phyloP scores from a whole-genome alignment of 139 green algal species.

The Monoraphidium neglectum region DNA sequence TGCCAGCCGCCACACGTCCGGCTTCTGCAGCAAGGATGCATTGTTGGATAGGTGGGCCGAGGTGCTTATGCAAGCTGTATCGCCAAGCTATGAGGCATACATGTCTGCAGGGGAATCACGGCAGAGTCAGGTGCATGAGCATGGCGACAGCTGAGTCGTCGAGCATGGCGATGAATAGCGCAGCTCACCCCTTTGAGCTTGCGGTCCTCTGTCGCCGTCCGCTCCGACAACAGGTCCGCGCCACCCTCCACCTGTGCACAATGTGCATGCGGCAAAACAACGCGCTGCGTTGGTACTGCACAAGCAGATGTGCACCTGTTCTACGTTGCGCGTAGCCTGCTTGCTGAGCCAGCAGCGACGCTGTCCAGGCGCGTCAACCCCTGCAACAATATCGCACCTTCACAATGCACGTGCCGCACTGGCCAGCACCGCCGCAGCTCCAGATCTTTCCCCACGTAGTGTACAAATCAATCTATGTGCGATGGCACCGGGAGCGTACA shows the following conservation, averaged over 20 bases:
- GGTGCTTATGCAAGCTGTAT: too few species aligned
- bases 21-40: slow-evolving; percentile 39
- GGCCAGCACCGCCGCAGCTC: slow-evolving; percentile 52
- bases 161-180: too few species aligned
- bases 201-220: slow-evolving; percentile 47
- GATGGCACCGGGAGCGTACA: not conserved
- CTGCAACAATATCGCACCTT: slow-evolving; percentile 34
- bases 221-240: slow-evolving; percentile 51
- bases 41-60: not conserved
- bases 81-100: too few species aligned
- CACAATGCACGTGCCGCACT: slow-evolving; percentile 65
- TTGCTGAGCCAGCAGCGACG: too few species aligned
- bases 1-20: slow-evolving; percentile 48
- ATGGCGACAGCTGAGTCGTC: not conserved
- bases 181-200: slow-evolving; percentile 54
- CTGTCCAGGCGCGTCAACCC: too few species aligned
- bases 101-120: too few species aligned
- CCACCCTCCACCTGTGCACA: slow-evolving; percentile 45
- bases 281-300: too few species aligned
- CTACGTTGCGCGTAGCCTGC: too few species aligned
- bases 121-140: not conserved
- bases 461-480: slow-evolving; percentile 41
- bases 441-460: slow-evolving; percentile 56
- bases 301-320: too few species aligned
- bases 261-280: not conserved